phyloP scores from a whole-genome alignment of 106 monocot genomes.

The Alisma plantagoaquatica region DNA sequence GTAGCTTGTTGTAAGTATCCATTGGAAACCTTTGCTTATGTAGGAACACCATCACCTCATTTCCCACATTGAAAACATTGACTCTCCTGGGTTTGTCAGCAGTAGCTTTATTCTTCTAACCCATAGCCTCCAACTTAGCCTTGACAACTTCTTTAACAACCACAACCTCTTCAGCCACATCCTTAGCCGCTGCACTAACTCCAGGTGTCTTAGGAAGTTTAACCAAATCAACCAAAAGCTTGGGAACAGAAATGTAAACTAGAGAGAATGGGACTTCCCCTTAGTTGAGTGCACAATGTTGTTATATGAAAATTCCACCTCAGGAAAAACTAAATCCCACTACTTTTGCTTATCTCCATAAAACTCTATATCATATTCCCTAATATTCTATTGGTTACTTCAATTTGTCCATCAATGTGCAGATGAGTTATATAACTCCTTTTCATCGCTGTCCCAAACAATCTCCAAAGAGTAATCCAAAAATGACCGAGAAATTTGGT shows the following conservation, averaged over 20 bases:
- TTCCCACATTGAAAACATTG: neutral
- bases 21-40: conserved; percentile 3
- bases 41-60: conserved; percentile 9
- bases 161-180: neutral
- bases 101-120: neutral
- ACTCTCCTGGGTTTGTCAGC: neutral
- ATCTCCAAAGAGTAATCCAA: neutral
- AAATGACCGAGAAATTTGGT: neutral
- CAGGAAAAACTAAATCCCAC: neutral
- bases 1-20: neutral
- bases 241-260: neutral
- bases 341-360: neutral
- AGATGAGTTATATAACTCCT: conserved; percentile 2
- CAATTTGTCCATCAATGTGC: conserved; percentile 5
- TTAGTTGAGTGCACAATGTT: neutral
- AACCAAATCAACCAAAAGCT: neutral
- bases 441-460: neutral
- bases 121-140: too few species aligned
- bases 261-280: neutral
- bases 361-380: neutral
- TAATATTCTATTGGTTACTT: neutral
- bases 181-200: neutral
- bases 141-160: too few species aligned
- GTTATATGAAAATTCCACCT: conserved; percentile 10
- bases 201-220: neutral